phyloP scores from a whole-genome alignment of 1,284 basidiomycete species.

The Tylopilus sp. region DNA sequence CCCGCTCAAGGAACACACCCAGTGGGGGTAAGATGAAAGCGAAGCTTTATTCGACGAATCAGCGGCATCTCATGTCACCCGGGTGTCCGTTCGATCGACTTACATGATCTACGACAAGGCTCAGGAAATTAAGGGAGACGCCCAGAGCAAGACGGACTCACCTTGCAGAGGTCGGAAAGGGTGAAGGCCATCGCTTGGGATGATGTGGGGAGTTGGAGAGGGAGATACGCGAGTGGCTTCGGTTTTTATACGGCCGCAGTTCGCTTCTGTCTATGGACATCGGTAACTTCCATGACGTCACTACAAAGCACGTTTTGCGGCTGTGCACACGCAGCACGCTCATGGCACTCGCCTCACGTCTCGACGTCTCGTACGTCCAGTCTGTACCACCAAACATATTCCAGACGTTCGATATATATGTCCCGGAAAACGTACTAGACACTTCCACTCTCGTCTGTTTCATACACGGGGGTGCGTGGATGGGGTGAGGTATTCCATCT shows the following conservation, averaged over 20 bases:
- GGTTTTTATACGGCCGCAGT: conserved; percentile 18
- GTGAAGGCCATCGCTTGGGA: conserved; percentile 59
- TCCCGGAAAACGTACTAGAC: conserved; percentile 22
- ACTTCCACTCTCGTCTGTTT: conserved; percentile 49
- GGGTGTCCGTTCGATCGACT: conserved; percentile 8
- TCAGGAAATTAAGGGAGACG: conserved; percentile 4
- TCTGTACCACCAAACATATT: conserved; percentile 23
- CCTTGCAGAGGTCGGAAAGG: conserved; percentile 72
- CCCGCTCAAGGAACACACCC: conserved; percentile 77
- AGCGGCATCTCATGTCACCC: conserved; percentile 4
- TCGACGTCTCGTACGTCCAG: conserved; percentile 44
- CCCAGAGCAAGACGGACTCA: conserved; percentile 20
- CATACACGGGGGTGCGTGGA: conserved; percentile 79
- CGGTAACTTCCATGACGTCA: conserved; percentile 26
- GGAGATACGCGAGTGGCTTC: neutral
- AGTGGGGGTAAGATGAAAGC: conserved; percentile 75
- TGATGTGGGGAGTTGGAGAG: conserved; percentile 4
- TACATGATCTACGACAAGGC: conserved; percentile 34
- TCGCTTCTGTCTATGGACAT: no score
- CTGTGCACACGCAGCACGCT: conserved; percentile 7
- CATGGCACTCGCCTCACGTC: conserved; percentile 20
- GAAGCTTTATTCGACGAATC: conserved; percentile 37
- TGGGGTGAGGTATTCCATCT: conserved; percentile 48
- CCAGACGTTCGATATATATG: conserved; percentile 51
- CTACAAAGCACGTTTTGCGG: conserved; percentile 4